These are phyloP conservation scores for Coelastrella sp. DNA, from an alignment of 139 green algal genomes.

Conservation along the genomic window DNA sequence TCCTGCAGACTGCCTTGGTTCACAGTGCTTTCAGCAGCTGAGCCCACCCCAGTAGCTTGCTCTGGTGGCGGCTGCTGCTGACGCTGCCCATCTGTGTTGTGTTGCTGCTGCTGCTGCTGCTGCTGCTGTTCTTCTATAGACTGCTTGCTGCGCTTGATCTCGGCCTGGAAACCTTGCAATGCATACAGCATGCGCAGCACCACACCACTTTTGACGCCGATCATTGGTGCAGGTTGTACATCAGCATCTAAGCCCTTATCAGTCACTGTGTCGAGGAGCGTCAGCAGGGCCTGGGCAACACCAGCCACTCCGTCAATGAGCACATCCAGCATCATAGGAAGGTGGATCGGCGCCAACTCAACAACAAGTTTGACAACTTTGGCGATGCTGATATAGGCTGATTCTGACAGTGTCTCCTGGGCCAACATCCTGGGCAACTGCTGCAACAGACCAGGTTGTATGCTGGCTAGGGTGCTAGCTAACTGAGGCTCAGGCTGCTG, in stretches of 20 bases:
- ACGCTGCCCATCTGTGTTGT: background rate
- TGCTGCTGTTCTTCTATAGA: slow-evolving; percentile 39
- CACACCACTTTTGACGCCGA: slow-evolving; percentile 60
- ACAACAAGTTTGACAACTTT: slow-evolving; percentile 75
- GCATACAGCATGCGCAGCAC: slow-evolving; percentile 79
- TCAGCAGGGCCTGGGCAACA: slow-evolving; percentile 47
- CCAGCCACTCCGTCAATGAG: slow-evolving; percentile 59
- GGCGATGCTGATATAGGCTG: slow-evolving; percentile 62
- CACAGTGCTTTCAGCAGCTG: no score
- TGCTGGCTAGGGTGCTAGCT: slow-evolving; percentile 21
- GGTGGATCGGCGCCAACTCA: slow-evolving; percentile 65
- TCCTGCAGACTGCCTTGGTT: no score
- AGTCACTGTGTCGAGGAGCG: slow-evolving; percentile 54
- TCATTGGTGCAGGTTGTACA: slow-evolving; percentile 45
- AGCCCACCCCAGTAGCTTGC: no score
- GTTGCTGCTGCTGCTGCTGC: slow-evolving; percentile 21
- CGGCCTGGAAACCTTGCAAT: slow-evolving; percentile 64
- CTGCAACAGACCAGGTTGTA: slow-evolving; percentile 53
- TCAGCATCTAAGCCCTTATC: slow-evolving; percentile 50
- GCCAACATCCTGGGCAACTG: slow-evolving; percentile 61
- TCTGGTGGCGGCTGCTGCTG: background rate
- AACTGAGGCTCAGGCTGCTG: slow-evolving; percentile 40
- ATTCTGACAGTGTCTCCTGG: slow-evolving; percentile 69
- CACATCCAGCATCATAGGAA: slow-evolving; percentile 66
- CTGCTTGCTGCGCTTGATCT: slow-evolving; percentile 32